Evolutionary conservation across 2,329 filamentous ascomycete species (phyloP), one percentile per base, ranked within the genome.

Genomic region (Penicillium sp.): DNA sequence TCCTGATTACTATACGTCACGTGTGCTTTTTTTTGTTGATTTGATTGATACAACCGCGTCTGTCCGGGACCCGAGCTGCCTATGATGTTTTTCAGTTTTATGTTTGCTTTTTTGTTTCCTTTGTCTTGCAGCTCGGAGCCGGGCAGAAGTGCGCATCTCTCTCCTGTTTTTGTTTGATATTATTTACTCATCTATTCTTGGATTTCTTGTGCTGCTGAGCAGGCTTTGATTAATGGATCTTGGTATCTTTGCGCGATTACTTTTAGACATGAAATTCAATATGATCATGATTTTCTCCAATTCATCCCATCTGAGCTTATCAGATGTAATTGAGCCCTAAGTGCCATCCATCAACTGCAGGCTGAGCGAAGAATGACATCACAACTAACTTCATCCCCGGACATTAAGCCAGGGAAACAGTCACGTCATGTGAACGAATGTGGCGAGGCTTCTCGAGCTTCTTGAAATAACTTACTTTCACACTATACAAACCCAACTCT

Each of bases 41-140:
- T 66, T 66, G 71, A 69, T 75, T 76, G 75, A 77, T 77, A 77
- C 74, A 76, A 77, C 68, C 75, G 75, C 75, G 75, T 77, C 75
- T 77, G 75, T 71, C 63, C 67, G 69, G 66, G 56, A 67, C 67
- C 69, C 65, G 60, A 63, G 65, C 67, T 61, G 56, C 57, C 62
- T 63, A 40, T 64, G 56, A 50, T 55, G 54, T 61, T 53, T 53
- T 54, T 50, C 55, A 37, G 56, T 50, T 54, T 60, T 54, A 46
- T 46, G 16, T 58, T 57, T 58, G 57, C 61, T 57, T 65, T 60
- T 12, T 51, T 51, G 42, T 51, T 51, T 36, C 51, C n/a, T 50
- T 54, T 50, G 46, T 55, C 22, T 60, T 56, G 57, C 65, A 69
- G 64, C 67, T 70, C 64, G 69, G 68, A 63, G 64, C 70, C 72